Percentiles rank a stretch among this genome's conserved stretches.
Evolutionary conservation across 2,329 filamentous ascomycete species (phyloP).

Genomic region (Macrophomina phaseolina): DNA sequence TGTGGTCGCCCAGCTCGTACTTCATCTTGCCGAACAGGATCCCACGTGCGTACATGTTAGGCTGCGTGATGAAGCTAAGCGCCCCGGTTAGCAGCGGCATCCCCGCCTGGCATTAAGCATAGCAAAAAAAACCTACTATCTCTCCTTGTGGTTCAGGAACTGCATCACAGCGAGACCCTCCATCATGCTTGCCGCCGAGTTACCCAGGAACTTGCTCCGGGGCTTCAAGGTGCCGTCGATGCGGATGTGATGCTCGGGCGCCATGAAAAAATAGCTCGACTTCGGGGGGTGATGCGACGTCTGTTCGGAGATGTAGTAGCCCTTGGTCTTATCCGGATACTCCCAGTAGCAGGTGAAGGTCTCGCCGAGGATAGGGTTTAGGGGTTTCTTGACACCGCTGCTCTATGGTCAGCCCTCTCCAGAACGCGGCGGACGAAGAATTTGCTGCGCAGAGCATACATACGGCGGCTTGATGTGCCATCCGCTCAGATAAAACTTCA

Average conservation of each 20-base stretch:
- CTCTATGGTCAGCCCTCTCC: constrained; percentile 18
- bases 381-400: constrained; percentile 95
- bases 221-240: constrained; percentile 97
- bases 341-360: constrained; percentile 97
- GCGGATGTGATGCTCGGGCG: constrained; percentile 88
- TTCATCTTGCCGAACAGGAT: constrained; percentile 99
- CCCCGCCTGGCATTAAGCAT: not conserved
- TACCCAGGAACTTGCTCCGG: constrained; percentile 91
- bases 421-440: not conserved
- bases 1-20: constrained; percentile 96
- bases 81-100: constrained; percentile 29
- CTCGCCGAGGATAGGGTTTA: constrained; percentile 96
- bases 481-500: constrained; percentile 97
- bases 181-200: constrained; percentile 98
- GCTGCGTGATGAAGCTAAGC: constrained; percentile 84
- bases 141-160: constrained; percentile 82
- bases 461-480: constrained; percentile 99
- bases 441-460: constrained; percentile 45
- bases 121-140: constrained; percentile 68
- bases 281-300: constrained; percentile 98
- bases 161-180: constrained; percentile 90
- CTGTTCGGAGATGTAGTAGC: constrained; percentile 97
- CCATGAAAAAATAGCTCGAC: constrained; percentile 99
- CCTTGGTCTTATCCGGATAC: constrained; percentile 79
- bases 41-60: constrained; percentile 98